Evolutionary conservation across 495 filamentous ascomycete genomes (phyloP), one percentile per base, ranked within the genome.

Genomic region (Penicillium manginii): DNA sequence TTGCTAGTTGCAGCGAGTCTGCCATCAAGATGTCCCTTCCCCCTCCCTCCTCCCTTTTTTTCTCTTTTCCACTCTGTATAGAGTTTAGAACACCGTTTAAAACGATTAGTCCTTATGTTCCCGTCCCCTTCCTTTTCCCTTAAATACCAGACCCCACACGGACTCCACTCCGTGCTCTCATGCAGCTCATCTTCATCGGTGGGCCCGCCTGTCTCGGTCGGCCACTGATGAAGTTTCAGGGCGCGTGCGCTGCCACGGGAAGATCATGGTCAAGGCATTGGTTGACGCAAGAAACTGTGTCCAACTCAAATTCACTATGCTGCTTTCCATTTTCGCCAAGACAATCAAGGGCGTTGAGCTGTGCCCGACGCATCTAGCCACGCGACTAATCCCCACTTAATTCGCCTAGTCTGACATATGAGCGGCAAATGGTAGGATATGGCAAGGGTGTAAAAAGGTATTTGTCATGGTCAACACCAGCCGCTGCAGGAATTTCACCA

Each of bases 181-280:
- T 66, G 60, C 53, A 63, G 15, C 63, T 57, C 56, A 62, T 62
- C 32, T 58, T 40, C n/a, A 14, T 51, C 26, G 48, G 54, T 52
- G 57, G 54, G 15, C 11, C 32, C 51, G 35, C 40, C 17, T 19
- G 1, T 43, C 4, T 42, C 37, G 31, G 35, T 61, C 58, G 54
- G 42, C 57, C 48, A 58, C 33, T 55, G 32, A 52, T 37, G 50
- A 8, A 0, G 49, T 52, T 17, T 42, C 26, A 43, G 17, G 40
- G 40, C 18, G 43, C 40, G 22, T 50, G 43, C 49, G 32, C 39
- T 59, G 43, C 33, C 42, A 54, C 48, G 43, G 40, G 17, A 43
- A 43, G 40, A 43, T 19, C 40, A 43, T 43, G 7, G 17, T 12
- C 15, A 9, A 43, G 35, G 35, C 4, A 47, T 47, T n/a, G 4